Evolutionary conservation across 306 rosid genomes (phyloP), one percentile per base, ranked within the genome.

Genomic region (Urtica urens): DNA sequence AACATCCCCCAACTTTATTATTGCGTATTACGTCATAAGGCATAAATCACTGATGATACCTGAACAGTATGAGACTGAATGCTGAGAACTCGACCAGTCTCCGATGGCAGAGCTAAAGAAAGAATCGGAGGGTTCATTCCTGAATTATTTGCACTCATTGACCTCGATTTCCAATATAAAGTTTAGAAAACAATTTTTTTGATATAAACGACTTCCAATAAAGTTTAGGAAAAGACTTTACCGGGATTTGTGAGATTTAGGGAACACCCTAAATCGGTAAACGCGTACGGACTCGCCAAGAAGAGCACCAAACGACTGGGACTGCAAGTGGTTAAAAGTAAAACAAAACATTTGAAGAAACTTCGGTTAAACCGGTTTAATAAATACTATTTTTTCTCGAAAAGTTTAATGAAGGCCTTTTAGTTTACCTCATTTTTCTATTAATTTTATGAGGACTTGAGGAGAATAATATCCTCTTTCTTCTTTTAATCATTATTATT

Each of bases 61-160:
- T 78, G 87, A 49, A 82, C 83, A 22, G 93, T 82, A 55, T 82
- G 93, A 24, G 93, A 82, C 56, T 82, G 93, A 68, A 82, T 82
- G 42, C 93, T 82, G 49, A 82, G 86, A 53, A 82, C 77, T 63
- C 93, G 83, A 46, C 93, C 83, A 28, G 93, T 82, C 24, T 51
- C 79, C 6, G 93, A 72, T 13, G 87, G 93, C 54, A 82, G 69
- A 53, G 66, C 87, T 34, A 82, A 41, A 4, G 93, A 78, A 20
- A 82, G 86, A 54, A 82, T 59, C 25, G 93, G 93, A 44, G 93
- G 93, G 53, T 77, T 49, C 93, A 82, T 82, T 49, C n/a, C 25
- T 11, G 67, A 46, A 53, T 24, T 55, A 6, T 18, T 46, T 18
- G 55, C 35, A 37, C 60, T 71, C 48, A 33, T 49, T n/a, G 55